A percentile compares a stretch with the other conserved stretches of the same genome.
Evolutionary conservation across 2,329 filamentous ascomycete species (phyloP).

Genomic region (Talaromyces sp.): DNA sequence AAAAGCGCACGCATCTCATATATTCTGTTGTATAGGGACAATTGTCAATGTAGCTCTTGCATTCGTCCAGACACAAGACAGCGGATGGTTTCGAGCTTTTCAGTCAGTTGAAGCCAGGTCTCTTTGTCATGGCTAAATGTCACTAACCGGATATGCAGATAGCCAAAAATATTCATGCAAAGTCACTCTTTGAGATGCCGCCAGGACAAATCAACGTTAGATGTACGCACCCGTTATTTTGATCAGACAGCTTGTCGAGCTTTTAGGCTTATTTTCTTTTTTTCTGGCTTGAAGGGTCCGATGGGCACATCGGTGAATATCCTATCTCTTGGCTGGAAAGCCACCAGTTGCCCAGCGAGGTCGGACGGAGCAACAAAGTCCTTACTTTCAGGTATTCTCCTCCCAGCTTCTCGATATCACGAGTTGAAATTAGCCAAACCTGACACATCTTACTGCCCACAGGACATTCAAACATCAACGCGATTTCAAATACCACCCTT

Average conservation of each 20-base stretch:
- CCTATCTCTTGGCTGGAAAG: slow-evolving; percentile 56
- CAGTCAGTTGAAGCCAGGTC: slow-evolving; percentile 40
- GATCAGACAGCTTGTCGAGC: background rate
- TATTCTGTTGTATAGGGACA: slow-evolving; percentile 50
- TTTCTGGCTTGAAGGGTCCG: slow-evolving; percentile 51
- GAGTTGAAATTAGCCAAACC: background rate
- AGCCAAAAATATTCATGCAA: slow-evolving; percentile 39
- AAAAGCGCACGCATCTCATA: background rate
- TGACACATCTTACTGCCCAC: background rate
- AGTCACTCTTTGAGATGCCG: slow-evolving; percentile 24
- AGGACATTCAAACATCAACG: slow-evolving; percentile 39
- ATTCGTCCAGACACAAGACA: slow-evolving; percentile 67
- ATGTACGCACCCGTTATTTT: slow-evolving; percentile 41
- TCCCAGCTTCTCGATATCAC: slow-evolving; percentile 18
- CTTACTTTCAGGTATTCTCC: slow-evolving; percentile 20
- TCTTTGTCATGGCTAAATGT: background rate
- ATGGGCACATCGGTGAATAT: slow-evolving; percentile 65
- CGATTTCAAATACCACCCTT: slow-evolving; percentile 49
- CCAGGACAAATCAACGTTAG: slow-evolving; percentile 43
- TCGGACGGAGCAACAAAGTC: background rate
- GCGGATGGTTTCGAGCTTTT: slow-evolving; percentile 62
- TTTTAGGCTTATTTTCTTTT: slow-evolving; percentile 2
- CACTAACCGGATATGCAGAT: slow-evolving; percentile 38
- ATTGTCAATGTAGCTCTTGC: slow-evolving; percentile 64
- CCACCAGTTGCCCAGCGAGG: slow-evolving; percentile 37